These are phyloP conservation scores for Seiridium cupressi DNA, from an alignment of 2,329 filamentous ascomycete genomes.

Conservation along the genomic window DNA sequence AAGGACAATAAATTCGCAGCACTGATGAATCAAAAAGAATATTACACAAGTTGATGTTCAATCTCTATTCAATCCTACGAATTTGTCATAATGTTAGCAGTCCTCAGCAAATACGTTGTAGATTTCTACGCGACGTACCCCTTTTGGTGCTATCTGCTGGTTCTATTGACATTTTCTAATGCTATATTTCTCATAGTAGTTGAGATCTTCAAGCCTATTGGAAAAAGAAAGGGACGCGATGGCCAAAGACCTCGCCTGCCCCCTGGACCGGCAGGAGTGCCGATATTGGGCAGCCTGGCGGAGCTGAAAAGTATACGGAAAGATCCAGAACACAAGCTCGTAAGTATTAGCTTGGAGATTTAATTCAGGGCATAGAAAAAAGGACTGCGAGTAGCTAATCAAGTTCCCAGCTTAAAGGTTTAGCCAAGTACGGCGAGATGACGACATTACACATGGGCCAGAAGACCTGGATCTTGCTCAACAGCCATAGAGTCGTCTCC, in stretches of 20 bases:
- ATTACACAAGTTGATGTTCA: no score
- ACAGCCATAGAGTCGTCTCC: slow-evolving; percentile 26
- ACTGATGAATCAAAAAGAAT: no score
- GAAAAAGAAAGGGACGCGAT: not conserved
- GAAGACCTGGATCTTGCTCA: slow-evolving; percentile 33
- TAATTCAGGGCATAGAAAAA: no score
- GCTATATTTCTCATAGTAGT: not conserved
- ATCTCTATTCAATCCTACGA: no score
- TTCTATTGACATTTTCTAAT: not conserved
- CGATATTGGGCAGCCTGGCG: not conserved
- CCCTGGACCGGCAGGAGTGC: not conserved
- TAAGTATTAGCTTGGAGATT: not conserved
- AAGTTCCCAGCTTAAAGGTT: not conserved
- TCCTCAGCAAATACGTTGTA: no score
- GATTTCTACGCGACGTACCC: no score
- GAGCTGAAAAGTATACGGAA: not conserved
- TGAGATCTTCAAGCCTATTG: not conserved
- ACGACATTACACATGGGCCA: slow-evolving; percentile 17
- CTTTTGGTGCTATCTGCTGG: not conserved
- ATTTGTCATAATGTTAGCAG: no score
- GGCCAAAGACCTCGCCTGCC: not conserved
- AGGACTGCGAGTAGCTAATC: not conserved
- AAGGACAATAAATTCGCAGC: no score
- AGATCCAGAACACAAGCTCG: not conserved
- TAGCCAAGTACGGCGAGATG: slow-evolving; percentile 16